These are phyloP conservation scores for Athelia sp. DNA, from an alignment of 1,284 basidiomycete species.

Conservation along the genomic window DNA sequence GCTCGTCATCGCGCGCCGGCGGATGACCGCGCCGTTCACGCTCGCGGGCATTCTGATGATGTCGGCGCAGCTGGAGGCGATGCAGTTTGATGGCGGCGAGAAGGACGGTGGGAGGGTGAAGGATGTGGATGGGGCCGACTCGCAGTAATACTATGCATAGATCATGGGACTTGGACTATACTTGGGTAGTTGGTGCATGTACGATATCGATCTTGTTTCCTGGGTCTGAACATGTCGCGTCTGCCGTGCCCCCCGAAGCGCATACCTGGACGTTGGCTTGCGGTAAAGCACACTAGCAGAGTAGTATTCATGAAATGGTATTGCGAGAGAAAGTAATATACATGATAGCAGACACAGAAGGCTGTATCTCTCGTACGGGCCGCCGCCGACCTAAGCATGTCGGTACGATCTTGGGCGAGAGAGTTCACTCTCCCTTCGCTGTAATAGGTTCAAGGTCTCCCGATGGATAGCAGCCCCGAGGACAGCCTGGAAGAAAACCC, in stretches of 20 bases:
- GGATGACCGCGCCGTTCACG: background rate
- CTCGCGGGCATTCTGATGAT: background rate
- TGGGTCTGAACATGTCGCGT: no score
- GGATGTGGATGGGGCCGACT: no score
- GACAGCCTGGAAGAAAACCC: slow-evolving; percentile 33
- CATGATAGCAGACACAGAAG: background rate
- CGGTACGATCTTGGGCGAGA: slow-evolving; percentile 45
- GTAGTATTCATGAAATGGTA: no score
- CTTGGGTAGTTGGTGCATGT: no score
- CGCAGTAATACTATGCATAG: no score
- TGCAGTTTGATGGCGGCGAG: no score
- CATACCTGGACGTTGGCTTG: no score
- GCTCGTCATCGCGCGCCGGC: background rate
- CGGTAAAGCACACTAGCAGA: no score
- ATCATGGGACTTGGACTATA: no score
- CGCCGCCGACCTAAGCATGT: slow-evolving; percentile 21
- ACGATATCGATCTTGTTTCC: no score
- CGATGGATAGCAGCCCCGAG: slow-evolving; percentile 19
- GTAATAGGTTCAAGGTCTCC: slow-evolving; percentile 46
- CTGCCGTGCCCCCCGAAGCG: no score
- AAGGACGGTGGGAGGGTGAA: no score
- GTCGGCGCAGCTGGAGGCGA: background rate
- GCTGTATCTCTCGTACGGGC: slow-evolving; percentile 29
- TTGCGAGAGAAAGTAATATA: background rate
- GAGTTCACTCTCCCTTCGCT: slow-evolving; percentile 39